A percentile compares a stretch with the other conserved stretches of the same genome.
Conservation (phyloP, 2,329 filamentous ascomycete species). For the Claviceps capensis region DNA sequence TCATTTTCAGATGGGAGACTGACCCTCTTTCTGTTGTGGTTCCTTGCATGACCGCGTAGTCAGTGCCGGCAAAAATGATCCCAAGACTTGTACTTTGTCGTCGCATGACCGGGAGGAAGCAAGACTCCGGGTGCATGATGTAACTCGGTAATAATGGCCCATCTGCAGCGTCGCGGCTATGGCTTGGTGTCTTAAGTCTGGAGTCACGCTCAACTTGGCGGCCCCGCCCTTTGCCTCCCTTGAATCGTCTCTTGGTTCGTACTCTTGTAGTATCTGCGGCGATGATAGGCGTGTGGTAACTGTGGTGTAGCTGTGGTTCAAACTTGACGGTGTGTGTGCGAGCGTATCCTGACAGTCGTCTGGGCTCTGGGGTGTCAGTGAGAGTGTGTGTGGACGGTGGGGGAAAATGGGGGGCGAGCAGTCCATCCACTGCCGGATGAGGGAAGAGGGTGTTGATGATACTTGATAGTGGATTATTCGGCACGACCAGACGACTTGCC, state of each 20-base stretch:
- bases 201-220: conserved; percentile 22
- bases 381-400: background rate
- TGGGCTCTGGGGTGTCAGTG: background rate
- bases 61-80: conserved; percentile 7
- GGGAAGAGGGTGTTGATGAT: background rate
- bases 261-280: background rate
- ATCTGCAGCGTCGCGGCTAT: conserved; percentile 11
- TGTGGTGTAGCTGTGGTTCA: background rate
- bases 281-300: background rate
- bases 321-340: background rate
- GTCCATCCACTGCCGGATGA: background rate
- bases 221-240: conserved; percentile 5
- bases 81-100: conserved; percentile 6
- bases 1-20: conserved; percentile 1
- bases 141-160: conserved; percentile 14
- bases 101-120: conserved; percentile 15
- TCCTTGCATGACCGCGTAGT: conserved; percentile 19
- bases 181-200: conserved; percentile 22
- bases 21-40: conserved; percentile 9
- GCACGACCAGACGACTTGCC: background rate
- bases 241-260: background rate
- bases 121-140: conserved; percentile 14
- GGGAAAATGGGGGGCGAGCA: background rate
- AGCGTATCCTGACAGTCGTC: background rate
- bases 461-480: background rate